A percentile compares a stretch with the other conserved stretches of the same genome.
phyloP scores from a whole-genome alignment of 2,329 filamentous ascomycete species.

The Trichothecium roseum region DNA sequence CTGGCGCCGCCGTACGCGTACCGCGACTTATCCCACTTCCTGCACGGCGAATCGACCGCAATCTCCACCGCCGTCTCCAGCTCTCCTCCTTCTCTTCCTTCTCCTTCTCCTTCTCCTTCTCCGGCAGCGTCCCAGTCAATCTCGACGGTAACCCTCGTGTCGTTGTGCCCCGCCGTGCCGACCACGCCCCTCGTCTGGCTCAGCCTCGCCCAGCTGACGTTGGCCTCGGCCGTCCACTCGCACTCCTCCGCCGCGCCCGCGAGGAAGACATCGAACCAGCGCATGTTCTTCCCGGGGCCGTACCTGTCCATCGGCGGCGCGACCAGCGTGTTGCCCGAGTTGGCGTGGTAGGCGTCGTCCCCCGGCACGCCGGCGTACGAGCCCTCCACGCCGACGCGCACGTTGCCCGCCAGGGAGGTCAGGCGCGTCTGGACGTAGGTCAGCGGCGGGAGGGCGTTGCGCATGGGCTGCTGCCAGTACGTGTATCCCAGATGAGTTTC shows the following conservation, averaged over 20 bases:
- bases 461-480: conserved; percentile 62
- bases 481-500: conserved; percentile 45
- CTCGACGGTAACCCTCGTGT: conserved; percentile 7
- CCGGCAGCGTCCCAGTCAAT: conserved; percentile 9
- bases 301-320: conserved; percentile 49
- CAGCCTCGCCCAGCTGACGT: conserved; percentile 39
- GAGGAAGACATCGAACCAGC: conserved; percentile 46
- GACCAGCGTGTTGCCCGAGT: conserved; percentile 39
- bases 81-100: too few species aligned
- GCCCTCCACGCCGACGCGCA: conserved; percentile 54
- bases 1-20: conserved; percentile 29
- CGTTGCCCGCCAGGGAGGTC: conserved; percentile 35
- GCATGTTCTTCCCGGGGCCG: conserved; percentile 35
- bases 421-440: conserved; percentile 18
- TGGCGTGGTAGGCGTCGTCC: conserved; percentile 32
- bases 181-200: conserved; percentile 40
- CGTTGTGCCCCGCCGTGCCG: conserved; percentile 20
- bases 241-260: conserved; percentile 31
- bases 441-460: conserved; percentile 49
- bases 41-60: conserved; percentile 38
- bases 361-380: conserved; percentile 56
- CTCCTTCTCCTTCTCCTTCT: not conserved
- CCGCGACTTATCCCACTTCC: conserved; percentile 22
- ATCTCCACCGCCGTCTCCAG: conserved; percentile 18
- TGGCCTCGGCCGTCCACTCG: conserved; percentile 35